These are phyloP conservation scores for Sisymbrium altissimum DNA, from an alignment of 345 rosid species.

Conservation along the genomic window DNA sequence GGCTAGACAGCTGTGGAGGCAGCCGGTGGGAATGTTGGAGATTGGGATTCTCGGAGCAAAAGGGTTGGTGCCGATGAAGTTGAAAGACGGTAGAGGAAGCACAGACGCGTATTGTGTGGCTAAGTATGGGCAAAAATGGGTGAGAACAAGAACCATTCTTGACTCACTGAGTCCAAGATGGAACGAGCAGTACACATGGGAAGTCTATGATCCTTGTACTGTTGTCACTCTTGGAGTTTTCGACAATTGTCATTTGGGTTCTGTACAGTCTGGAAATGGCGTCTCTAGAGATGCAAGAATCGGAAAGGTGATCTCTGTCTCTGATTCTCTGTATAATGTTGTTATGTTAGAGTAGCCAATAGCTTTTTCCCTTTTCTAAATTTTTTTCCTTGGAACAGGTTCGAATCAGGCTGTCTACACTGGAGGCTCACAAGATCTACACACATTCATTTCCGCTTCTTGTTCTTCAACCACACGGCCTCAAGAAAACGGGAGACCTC, in stretches of 20 bases:
- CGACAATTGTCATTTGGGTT: constrained; percentile 63
- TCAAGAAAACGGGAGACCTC: constrained; percentile 80
- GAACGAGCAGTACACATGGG: constrained; percentile 93
- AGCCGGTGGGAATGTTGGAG: constrained; percentile 69
- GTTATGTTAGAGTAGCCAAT: not conserved
- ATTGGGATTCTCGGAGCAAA: constrained; percentile 71
- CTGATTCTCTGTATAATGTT: not conserved
- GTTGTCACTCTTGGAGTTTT: constrained; percentile 77
- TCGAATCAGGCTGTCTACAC: constrained; percentile 62
- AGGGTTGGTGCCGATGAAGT: constrained; percentile 76
- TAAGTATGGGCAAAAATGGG: constrained; percentile 85
- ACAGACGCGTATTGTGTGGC: constrained; percentile 80
- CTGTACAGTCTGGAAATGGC: constrained; percentile 28
- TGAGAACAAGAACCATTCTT: constrained; percentile 70
- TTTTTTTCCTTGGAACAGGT: constrained; percentile 11
- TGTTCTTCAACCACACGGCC: constrained; percentile 59
- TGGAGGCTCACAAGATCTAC: constrained; percentile 70
- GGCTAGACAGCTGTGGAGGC: constrained; percentile 83
- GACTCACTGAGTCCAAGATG: constrained; percentile 57
- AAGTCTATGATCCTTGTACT: constrained; percentile 87
- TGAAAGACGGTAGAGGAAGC: constrained; percentile 64
- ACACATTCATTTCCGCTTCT: constrained; percentile 77
- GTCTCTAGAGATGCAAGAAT: constrained; percentile 58
- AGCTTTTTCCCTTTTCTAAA: not conserved
- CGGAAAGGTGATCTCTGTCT: constrained; percentile 56